Percentiles rank a stretch among this genome's conserved stretches.
These are phyloP conservation scores for Hydnomerulius pinastri DNA, from an alignment of 768 basidiomycete genomes.

Conservation along the genomic window DNA sequence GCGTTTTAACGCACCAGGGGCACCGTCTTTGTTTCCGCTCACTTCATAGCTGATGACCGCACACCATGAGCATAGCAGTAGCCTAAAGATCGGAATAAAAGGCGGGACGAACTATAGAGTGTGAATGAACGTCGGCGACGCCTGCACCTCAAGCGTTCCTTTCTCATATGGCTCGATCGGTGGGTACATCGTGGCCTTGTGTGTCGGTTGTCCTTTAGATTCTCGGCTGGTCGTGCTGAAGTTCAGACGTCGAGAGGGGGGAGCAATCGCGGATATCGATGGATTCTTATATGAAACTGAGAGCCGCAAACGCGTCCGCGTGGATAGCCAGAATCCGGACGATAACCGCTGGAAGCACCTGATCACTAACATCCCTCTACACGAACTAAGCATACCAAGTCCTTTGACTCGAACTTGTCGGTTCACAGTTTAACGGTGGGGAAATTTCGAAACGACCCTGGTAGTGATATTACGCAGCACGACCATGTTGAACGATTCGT, in stretches of 20 bases:
- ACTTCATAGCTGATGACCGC: conserved; percentile 66
- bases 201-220: conserved; percentile 4
- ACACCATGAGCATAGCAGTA: conserved; percentile 1
- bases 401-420: no score
- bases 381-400: no score
- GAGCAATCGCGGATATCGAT: conserved; percentile 18
- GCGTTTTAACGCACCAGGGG: conserved; percentile 64
- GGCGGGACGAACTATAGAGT: conserved; percentile 63
- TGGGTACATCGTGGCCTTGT: conserved; percentile 57
- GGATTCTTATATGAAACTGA: conserved; percentile 15
- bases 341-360: not conserved
- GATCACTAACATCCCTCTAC: no score
- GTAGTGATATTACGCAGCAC: no score
- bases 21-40: conserved; percentile 74
- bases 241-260: not conserved
- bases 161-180: conserved; percentile 63
- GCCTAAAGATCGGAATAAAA: not conserved
- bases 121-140: conserved; percentile 49
- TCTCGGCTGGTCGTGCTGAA: not conserved
- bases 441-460: no score
- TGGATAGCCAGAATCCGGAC: conserved; percentile 9
- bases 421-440: no score
- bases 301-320: not conserved
- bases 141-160: conserved; percentile 69
- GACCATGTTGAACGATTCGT: no score